Evolutionary conservation across 352 stramenopile species (phyloP), one percentile per base, ranked within the genome.

Genomic region (Vaucheria bursata): DNA sequence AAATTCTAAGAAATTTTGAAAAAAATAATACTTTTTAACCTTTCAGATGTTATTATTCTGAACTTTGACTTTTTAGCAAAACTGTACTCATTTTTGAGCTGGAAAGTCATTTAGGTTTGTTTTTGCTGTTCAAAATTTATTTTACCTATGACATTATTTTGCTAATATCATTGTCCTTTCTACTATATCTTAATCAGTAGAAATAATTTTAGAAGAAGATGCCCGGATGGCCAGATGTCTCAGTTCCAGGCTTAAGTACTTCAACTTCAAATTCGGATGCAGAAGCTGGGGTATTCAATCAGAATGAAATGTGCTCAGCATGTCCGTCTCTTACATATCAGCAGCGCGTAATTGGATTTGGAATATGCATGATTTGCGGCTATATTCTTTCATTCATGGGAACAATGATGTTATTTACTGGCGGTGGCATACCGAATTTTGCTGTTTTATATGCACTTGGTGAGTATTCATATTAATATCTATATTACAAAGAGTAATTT

Each of bases 361-460:
- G 33, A 34, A 34, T 68, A 3, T 86, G 82, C 40, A 45, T 84
- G 3, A 71, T 40, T n/a, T 59, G 82, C 18, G 84, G 84, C 0
- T 87, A 85, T 74, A 29, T 85, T 0, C 76, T 87, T 25, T 85
- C 79, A 25, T 86, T 87, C 74, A 64, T 87, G 35, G 81, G 82
- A 79, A 86, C 78, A 0, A 36, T 85, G 7, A 66, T 85, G 34
- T 50, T 80, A 5, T 73, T 82, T 7, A 73, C 18, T 8, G 50
- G 29, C 1, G 73, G 52, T n/a, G 74, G 83, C 59, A 80, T 87
- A 29, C 68, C 66, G 0, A 72, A 65, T 0, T 89, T 89, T 36
- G 86, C 86, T 5, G 66, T 85, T 1, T 35, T 89, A 6, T 89
- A 89, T 76, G 81, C 84, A 33, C 31, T 88, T n/a, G n/a, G n/a